Evolutionary conservation across 345 rosid genomes (phyloP), one percentile per base, ranked within the genome.

Genomic region (Boechera stricta): DNA sequence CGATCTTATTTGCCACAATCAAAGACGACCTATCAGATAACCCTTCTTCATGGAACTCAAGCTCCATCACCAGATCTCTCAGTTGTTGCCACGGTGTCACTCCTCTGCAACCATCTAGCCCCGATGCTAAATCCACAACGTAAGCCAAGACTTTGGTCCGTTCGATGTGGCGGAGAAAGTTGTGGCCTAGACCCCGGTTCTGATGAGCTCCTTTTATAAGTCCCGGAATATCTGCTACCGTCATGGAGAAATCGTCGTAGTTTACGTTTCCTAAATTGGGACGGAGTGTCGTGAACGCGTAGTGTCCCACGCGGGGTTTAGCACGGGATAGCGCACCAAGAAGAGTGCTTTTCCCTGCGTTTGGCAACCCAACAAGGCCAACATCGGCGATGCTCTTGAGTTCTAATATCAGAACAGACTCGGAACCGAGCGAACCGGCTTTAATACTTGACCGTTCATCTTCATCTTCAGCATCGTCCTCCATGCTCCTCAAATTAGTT

Each of bases 361-460:
- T 94, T 64, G 98, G 98, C 94, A 94, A 86, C 13, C 98, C 98
- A 1, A 94, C 98, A 39, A 92, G 89, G n/a, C 99, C 97, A 62
- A 94, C 98, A 55, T 94, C 99, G 2, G 99, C 98, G 10, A 94
- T 92, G 85, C 94, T 92, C 81, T 94, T 94, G 59, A 92, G 91
- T 77, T 94, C 99, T 57, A 94, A 76, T 56, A 92, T 77, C 65
- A 90, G 73, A 55, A 84, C 70, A 54, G 92, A 81, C 70, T 89
- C 90, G 1, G 91, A 84, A 57, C 97, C 98, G 9, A 84, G 92
- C 6, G 65, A 69, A 41, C 99, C 98, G 5, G 78, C 71, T 77
- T 76, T 83, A 15, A 76, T 64, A 5, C 90, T 70, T 64, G 85
- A 51, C 64, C 61, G 81, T 42, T 71, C 75, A 53, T 78, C 85